Evolutionary conservation across 2,329 filamentous ascomycete species (phyloP).

Genomic region (Penicillium janthinellum): DNA sequence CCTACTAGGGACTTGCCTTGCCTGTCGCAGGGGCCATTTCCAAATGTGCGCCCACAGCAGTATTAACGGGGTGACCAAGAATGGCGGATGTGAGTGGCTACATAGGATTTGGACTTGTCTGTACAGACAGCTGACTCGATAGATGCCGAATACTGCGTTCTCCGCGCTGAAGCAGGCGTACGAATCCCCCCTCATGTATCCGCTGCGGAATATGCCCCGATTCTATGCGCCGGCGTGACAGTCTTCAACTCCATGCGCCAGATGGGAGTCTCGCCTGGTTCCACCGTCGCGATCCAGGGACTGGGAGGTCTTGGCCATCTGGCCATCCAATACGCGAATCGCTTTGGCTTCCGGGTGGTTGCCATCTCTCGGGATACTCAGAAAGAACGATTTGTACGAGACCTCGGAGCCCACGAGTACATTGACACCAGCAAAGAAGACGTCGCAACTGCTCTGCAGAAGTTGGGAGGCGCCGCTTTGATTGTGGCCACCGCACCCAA

Average conservation of each 20-base stretch:
- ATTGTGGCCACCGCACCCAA: slow-evolving; percentile 45
- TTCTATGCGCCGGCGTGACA: slow-evolving; percentile 56
- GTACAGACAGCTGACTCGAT: not conserved
- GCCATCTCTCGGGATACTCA: slow-evolving; percentile 52
- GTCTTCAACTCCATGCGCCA: slow-evolving; percentile 54
- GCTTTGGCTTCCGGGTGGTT: slow-evolving; percentile 56
- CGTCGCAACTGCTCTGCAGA: slow-evolving; percentile 36
- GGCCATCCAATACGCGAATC: slow-evolving; percentile 55
- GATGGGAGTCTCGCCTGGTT: slow-evolving; percentile 50
- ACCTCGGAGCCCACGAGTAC: slow-evolving; percentile 61
- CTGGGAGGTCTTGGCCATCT: slow-evolving; percentile 57
- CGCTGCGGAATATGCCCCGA: slow-evolving; percentile 48
- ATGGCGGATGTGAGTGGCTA: slow-evolving; percentile 63
- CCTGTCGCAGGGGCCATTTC: slow-evolving; percentile 65
- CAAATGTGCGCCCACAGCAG: slow-evolving; percentile 67
- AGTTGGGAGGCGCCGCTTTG: slow-evolving; percentile 39
- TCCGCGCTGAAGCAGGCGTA: slow-evolving; percentile 43
- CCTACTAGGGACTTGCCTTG: slow-evolving; percentile 58
- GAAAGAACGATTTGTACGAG: slow-evolving; percentile 57
- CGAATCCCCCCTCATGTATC: slow-evolving; percentile 52
- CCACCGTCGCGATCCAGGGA: slow-evolving; percentile 55
- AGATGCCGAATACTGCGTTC: slow-evolving; percentile 43
- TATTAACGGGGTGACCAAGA: slow-evolving; percentile 66
- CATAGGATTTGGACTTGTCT: no score
- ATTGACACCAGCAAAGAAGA: slow-evolving; percentile 44